Evolutionary conservation across 306 rosid genomes (phyloP).

Genomic region (Morella rubra): DNA sequence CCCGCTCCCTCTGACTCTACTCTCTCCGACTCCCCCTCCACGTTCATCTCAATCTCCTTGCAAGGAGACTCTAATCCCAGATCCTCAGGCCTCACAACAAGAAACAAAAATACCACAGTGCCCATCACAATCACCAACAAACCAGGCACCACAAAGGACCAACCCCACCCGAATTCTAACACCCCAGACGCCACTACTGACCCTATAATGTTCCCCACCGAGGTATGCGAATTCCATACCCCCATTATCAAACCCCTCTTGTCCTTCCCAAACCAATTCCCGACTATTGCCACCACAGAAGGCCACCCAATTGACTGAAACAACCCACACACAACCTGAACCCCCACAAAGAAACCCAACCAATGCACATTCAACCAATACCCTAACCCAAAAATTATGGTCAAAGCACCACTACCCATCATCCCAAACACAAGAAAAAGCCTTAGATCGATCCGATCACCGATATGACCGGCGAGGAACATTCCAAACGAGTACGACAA

Average conservation of each 20-base stretch:
- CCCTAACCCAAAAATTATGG: conserved; percentile 73
- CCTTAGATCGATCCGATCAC: conserved; percentile 83
- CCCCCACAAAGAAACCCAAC: conserved; percentile 62
- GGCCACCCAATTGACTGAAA: conserved; percentile 99
- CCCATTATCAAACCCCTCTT: conserved; percentile 96
- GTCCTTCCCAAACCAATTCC: conserved; percentile 79
- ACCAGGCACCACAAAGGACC: conserved; percentile 92
- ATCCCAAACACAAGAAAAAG: conserved; percentile 80
- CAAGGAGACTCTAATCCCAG: conserved; percentile 57
- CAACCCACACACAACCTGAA: conserved; percentile 80
- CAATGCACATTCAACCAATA: conserved; percentile 79
- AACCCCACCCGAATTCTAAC: conserved; percentile 93
- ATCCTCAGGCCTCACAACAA: conserved; percentile 66
- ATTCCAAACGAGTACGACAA: conserved; percentile 75
- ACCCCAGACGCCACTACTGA: conserved; percentile 72
- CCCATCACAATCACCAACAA: conserved; percentile 62
- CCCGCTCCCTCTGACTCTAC: conserved; percentile 67
- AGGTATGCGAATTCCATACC: conserved; percentile 87
- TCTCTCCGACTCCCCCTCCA: conserved; percentile 39
- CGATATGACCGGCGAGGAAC: conserved; percentile 84
- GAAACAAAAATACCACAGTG: conserved; percentile 68
- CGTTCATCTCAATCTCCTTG: conserved; percentile 52
- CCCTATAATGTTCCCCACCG: conserved; percentile 84
- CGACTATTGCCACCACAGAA: conserved; percentile 86
- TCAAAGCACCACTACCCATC: conserved; percentile 82